Evolutionary conservation across 345 rosid genomes (phyloP).

Genomic region (Reutealis trisperma): DNA sequence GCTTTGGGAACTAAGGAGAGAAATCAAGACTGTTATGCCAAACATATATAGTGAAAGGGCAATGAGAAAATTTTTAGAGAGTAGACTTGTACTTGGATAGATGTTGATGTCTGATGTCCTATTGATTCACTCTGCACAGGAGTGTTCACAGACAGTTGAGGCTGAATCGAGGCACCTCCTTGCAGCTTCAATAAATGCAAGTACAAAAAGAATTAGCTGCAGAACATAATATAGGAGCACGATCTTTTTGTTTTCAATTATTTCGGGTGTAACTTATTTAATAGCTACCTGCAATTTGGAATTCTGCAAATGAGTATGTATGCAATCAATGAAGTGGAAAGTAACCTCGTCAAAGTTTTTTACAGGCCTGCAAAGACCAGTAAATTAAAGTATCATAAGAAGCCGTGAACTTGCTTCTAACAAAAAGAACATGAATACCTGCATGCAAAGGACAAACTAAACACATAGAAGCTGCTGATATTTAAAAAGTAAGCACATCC

Average conservation of each 20-base stretch:
- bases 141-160: conserved; percentile 41
- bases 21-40: conserved; percentile 10
- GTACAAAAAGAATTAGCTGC: conserved; percentile 1
- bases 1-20: conserved; percentile 45
- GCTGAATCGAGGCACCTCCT: conserved; percentile 37
- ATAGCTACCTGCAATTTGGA: conserved; percentile 58
- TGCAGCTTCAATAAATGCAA: conserved; percentile 32
- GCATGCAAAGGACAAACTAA: neutral
- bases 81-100: conserved; percentile 48
- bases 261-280: neutral
- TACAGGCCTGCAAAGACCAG: conserved; percentile 59
- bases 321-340: conserved; percentile 85
- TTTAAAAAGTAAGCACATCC: neutral
- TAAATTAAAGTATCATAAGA: conserved; percentile 2
- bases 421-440: neutral
- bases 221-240: neutral
- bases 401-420: neutral
- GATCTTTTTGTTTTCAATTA: neutral
- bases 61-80: neutral
- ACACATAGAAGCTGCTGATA: neutral
- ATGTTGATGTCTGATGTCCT: conserved; percentile 40
- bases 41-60: neutral
- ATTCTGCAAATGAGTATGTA: conserved; percentile 58
- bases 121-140: conserved; percentile 39
- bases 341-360: conserved; percentile 78